Base-by-base conservation (phyloP, 164 flowering plant species). In the Piper longum region DNA sequence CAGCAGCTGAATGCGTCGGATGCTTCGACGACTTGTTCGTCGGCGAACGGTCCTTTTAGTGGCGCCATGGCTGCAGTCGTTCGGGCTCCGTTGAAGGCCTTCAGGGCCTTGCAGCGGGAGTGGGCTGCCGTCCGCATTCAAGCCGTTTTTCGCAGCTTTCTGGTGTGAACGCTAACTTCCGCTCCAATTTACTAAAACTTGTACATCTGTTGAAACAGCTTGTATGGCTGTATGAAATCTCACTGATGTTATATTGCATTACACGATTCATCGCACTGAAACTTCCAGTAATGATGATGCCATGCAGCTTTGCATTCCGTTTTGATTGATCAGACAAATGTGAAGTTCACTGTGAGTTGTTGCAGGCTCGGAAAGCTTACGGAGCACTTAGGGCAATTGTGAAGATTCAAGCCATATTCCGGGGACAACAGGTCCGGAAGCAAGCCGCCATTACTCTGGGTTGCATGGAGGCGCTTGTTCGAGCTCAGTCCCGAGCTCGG, bases 111-210 rank as follows among this genome's bases (percentile, higher is more conserved):
- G 43, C 85, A 81, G 76, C 75, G 77, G 66, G 96, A 90, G 78
- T 88, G 99, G 99, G 99, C 99, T 54, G 89, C 92, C 2, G 78
- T 90, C 51, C 85, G 96, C 19, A 88, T 93, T 69, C 99, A 93
- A 68, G 80, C 97, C 0, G 88, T 86, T 0, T 93, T 93, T 73
- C 81, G 99, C 2, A 91, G 80, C 16, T 81, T 93, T 39, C 56
- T 93, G 96, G 99, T 93, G 83, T 26, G 36, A 26, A 26, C 14
- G 11, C 9, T 9, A 48, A 14, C 12, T 8, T 12, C 52, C 2
- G n/a, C 36, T 26, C 36, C 36, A 26, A 2, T 26, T 26, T 26
- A 26, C 36, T 26, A 2, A 26, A 26, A 26, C 36, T 26, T 26
- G 1, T 26, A 26, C 36, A 26, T 26, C 36, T 26, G 36, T 26